phyloP scores from a whole-genome alignment of 352 stramenopile species.

The Phytophthora pluvialis region DNA sequence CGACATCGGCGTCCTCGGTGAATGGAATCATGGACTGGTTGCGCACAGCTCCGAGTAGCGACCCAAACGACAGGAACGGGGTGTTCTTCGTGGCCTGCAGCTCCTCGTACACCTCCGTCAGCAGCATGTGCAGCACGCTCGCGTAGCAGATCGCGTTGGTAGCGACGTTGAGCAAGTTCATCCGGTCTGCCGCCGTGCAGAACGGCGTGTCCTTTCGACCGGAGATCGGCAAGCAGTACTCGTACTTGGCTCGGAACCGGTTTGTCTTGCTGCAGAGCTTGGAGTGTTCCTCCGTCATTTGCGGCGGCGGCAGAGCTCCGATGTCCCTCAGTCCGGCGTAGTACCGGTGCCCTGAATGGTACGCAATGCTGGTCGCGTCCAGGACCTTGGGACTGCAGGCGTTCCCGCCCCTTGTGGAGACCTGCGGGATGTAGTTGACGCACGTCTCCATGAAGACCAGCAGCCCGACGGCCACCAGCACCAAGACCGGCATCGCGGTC shows the following conservation, averaged over 20 bases:
- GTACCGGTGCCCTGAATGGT: conserved; percentile 17
- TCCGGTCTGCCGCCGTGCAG: conserved; percentile 47
- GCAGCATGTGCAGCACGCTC: conserved; percentile 50
- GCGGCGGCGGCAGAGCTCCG: conserved; percentile 7
- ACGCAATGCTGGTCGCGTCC: conserved; percentile 11
- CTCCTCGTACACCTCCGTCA: conserved; percentile 26
- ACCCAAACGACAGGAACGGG: conserved; percentile 47
- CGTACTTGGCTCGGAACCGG: conserved; percentile 6
- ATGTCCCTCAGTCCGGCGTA: conserved; percentile 9
- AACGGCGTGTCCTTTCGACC: conserved; percentile 47
- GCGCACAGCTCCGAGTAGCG: conserved; percentile 55
- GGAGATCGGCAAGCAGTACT: conserved; percentile 56
- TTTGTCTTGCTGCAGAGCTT: conserved; percentile 22
- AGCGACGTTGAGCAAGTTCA: conserved; percentile 42
- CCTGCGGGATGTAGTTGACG: conserved; percentile 8
- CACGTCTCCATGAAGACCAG: conserved; percentile 8
- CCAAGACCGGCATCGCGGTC: conserved; percentile 1
- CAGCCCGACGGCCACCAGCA: conserved; percentile 5
- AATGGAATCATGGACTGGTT: conserved; percentile 53
- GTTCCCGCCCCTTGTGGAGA: not conserved
- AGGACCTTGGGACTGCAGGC: conserved; percentile 16
- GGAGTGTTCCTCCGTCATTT: conserved; percentile 22
- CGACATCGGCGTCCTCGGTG: conserved; percentile 57
- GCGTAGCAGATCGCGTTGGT: conserved; percentile 45
- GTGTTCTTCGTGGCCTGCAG: conserved; percentile 16